Evolutionary conservation across 495 filamentous ascomycete species (phyloP).

Genomic region (Talaromyces liani): DNA sequence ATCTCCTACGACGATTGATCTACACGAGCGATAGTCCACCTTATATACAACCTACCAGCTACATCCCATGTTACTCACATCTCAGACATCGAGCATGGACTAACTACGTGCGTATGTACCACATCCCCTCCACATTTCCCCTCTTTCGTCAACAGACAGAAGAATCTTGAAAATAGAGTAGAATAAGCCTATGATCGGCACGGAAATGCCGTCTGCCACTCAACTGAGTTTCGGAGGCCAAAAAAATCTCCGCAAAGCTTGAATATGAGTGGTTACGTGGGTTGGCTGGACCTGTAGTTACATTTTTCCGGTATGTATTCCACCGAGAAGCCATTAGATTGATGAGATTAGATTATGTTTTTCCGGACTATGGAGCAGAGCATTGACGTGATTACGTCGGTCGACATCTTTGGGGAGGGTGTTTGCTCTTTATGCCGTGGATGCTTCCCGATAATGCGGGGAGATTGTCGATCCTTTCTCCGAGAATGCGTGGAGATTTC

Average conservation of each 20-base stretch:
- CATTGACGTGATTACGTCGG: background rate
- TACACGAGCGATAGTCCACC: background rate
- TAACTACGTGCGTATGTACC: background rate
- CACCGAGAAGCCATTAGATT: background rate
- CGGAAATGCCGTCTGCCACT: background rate
- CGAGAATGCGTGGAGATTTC: background rate
- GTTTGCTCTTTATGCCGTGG: background rate
- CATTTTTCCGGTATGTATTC: background rate
- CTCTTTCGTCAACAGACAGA: background rate
- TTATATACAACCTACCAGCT: background rate
- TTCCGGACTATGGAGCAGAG: background rate
- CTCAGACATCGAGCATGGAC: background rate
- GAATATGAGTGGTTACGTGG: too few species aligned
- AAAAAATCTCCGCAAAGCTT: background rate
- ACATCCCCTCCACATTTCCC: background rate
- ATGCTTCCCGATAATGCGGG: background rate
- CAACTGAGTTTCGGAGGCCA: background rate
- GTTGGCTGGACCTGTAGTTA: background rate
- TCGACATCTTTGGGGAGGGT: background rate
- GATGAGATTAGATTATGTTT: background rate
- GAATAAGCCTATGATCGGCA: conserved; percentile 1
- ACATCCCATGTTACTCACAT: background rate
- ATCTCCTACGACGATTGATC: background rate
- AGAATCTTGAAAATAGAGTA: background rate
- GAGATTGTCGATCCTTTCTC: background rate